Conservation (phyloP, 202 grass and related monocot species). For the Saccharum hybrid region DNA sequence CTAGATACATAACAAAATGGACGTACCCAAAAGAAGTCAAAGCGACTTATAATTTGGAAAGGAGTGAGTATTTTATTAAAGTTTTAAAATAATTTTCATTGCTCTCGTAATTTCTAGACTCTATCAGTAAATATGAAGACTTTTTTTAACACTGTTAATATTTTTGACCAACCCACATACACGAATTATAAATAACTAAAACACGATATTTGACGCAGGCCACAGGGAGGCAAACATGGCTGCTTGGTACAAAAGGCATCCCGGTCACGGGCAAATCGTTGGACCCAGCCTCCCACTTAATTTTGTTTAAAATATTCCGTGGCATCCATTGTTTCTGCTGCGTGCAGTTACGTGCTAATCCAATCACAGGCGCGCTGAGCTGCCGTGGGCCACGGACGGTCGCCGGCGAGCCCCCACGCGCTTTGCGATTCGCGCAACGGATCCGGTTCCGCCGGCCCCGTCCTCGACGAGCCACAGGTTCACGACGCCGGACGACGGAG, state of each 20-base stretch:
- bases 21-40: no score
- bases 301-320: conserved; percentile 33
- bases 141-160: no score
- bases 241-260: background rate
- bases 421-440: conserved; percentile 41
- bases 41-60: no score
- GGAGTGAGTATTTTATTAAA: no score
- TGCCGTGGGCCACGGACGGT: conserved; percentile 48
- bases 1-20: no score
- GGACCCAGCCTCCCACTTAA: conserved; percentile 47
- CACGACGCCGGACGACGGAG: conserved; percentile 39
- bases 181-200: no score
- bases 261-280: background rate
- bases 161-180: no score
- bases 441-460: conserved; percentile 32
- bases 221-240: background rate
- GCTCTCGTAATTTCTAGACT: no score
- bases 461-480: conserved; percentile 44
- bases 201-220: background rate
- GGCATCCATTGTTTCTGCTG: conserved; percentile 33
- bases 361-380: conserved; percentile 42
- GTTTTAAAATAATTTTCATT: no score
- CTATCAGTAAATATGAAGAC: no score
- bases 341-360: conserved; percentile 23
- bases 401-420: conserved; percentile 12